Evolutionary conservation across 495 filamentous ascomycete genomes (phyloP).

Genomic region (Podospora pseudoanserina): DNA sequence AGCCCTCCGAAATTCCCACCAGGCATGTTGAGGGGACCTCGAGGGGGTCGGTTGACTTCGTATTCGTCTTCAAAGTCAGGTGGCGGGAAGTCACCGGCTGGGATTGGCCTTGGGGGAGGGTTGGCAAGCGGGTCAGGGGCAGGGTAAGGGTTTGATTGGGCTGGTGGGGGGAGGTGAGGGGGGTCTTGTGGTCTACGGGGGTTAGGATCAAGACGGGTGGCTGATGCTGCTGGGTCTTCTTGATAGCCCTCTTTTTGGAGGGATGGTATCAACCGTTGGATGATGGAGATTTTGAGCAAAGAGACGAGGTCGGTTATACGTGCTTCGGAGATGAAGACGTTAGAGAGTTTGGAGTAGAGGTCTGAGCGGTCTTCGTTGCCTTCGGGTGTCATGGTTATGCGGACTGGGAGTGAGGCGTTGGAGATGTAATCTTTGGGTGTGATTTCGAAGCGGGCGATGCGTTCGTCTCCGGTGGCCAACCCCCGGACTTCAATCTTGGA

Average conservation of each 20-base stretch:
- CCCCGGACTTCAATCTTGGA: constrained; percentile 79
- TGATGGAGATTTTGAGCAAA: constrained; percentile 68
- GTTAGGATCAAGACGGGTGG: constrained; percentile 17
- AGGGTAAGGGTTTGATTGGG: constrained; percentile 62
- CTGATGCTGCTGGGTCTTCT: constrained; percentile 38
- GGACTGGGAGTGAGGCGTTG: constrained; percentile 43
- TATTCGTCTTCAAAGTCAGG: constrained; percentile 94
- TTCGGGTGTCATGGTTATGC: constrained; percentile 36
- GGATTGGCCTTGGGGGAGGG: constrained; percentile 60
- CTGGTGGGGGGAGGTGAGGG: constrained; percentile 51
- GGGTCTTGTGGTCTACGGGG: constrained; percentile 32
- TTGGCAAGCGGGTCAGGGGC: constrained; percentile 54
- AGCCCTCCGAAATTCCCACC: constrained; percentile 49
- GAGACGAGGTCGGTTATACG: constrained; percentile 64
- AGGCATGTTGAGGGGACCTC: constrained; percentile 39
- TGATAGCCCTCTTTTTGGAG: constrained; percentile 75
- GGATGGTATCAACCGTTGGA: constrained; percentile 73
- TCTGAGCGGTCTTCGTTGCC: constrained; percentile 42
- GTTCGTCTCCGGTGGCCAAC: constrained; percentile 73
- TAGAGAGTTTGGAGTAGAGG: constrained; percentile 48
- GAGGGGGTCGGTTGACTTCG: constrained; percentile 68
- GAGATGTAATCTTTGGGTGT: constrained; percentile 72
- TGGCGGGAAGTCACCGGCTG: constrained; percentile 73
- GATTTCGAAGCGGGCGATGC: constrained; percentile 73
- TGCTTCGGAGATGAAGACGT: constrained; percentile 68